Evolutionary conservation across 176 grass and related monocot species (phyloP), one percentile per base, ranked within the genome.

Genomic region (Avena sativa): DNA sequence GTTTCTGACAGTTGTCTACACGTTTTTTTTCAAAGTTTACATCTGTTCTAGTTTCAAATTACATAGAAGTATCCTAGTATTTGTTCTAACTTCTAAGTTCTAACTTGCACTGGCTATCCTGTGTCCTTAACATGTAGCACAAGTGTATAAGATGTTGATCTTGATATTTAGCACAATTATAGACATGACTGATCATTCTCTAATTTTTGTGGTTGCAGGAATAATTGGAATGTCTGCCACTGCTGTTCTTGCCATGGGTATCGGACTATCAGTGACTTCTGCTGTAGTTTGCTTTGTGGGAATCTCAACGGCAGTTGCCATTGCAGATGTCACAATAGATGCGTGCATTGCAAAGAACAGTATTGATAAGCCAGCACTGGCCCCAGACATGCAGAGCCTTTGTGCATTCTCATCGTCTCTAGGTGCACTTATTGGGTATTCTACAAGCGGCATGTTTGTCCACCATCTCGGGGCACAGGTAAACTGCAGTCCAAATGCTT

Each of bases 331-430:
- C 43, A 98, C 91, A 11, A 95, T 98, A 66, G 93, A 98, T 79
- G 95, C 93, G 16, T 98, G 93, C 81, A 98, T 98, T 6, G 95
- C 91, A 3, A 98, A 91, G 87, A 98, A 98, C 8, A 95, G 95
- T 88, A 95, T 98, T 70, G 90, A 95, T 72, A 93, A 93, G 76
- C 95, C 93, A 32, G 74, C 72, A 17, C 81, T 98, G 20, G 95
- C 93, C 26, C 91, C 95, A 20, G 95, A 98, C 60, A 95, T 98
- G 86, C 95, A 98, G 85, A 95, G 89, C 84, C 93, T 98, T 68
- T 93, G 93, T 59, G 88, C 88, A 19, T 92, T 93, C 74, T 83
- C 89, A 5, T 91, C 93, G n/a, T 95, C 95, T 64, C 68, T 95
- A 60, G 95, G 95, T 44, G 95, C 93, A 65, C 88, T 98, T 53